A percentile compares a stretch with the other conserved stretches of the same genome.
phyloP scores from a whole-genome alignment of 1,139 yeast genomes.

The Candida glucosophila region DNA sequence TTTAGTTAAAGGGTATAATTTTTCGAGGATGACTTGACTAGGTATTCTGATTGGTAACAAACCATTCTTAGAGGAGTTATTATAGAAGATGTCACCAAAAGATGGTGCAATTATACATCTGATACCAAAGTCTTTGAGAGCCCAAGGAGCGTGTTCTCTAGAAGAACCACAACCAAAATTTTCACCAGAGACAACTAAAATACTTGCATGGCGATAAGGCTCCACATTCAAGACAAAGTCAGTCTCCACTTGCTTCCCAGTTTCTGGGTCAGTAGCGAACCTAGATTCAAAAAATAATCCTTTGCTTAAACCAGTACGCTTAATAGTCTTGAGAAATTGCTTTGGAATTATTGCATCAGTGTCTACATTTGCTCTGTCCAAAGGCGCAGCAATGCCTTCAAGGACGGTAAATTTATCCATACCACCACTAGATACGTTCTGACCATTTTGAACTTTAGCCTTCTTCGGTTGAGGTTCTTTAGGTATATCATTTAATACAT shows the following conservation, averaged over 20 bases:
- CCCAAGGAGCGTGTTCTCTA: conserved; percentile 99
- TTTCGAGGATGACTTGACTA: conserved; percentile 58
- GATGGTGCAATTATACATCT: conserved; percentile 95
- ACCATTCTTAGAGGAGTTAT: conserved; percentile 93
- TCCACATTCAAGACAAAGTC: conserved; percentile 82
- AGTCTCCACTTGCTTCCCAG: conserved; percentile 73
- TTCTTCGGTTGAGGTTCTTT: conserved; percentile 27
- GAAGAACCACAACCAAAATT: conserved; percentile 99
- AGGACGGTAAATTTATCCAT: conserved; percentile 71
- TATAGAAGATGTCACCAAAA: conserved; percentile 95
- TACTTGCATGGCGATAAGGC: conserved; percentile 73
- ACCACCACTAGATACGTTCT: too few relatives aligned
- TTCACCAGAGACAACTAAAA: conserved; percentile 87
- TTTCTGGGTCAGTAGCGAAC: conserved; percentile 51
- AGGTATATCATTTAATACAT: conserved; percentile 53
- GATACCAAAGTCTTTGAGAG: conserved; percentile 93
- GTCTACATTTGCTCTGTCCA: conserved; percentile 90
- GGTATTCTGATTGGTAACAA: conserved; percentile 84
- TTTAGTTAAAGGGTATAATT: conserved; percentile 71
- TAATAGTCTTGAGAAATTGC: conserved; percentile 93
- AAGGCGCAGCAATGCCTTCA: conserved; percentile 86
- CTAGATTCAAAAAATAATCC: conserved; percentile 91
- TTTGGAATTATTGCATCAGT: conserved; percentile 98
- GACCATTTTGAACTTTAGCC: conserved; percentile 14
- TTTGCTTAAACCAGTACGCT: conserved; percentile 83